These are phyloP conservation scores for Manihot esculenta DNA, from an alignment of 441 rosid species.

Conservation along the genomic window DNA sequence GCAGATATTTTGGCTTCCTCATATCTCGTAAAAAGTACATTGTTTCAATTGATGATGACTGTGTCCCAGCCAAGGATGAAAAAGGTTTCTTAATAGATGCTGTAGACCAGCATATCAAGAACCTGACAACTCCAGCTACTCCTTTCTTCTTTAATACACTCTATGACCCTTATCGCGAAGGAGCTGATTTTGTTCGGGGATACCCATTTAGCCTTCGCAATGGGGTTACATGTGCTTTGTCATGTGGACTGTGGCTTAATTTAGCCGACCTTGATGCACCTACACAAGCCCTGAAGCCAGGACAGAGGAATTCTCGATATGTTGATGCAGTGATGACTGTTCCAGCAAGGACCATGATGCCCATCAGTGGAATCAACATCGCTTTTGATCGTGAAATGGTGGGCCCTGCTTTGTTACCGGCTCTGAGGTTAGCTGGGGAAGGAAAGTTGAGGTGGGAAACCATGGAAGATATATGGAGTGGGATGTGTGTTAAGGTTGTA, in stretches of 20 bases:
- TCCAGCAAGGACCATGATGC: constrained; percentile 62
- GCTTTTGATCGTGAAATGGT: constrained; percentile 73
- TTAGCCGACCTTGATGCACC: constrained; percentile 94
- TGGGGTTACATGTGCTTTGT: constrained; percentile 79
- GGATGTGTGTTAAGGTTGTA: constrained; percentile 83
- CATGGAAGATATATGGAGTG: constrained; percentile 91
- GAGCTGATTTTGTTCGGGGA: constrained; percentile 96
- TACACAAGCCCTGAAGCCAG: constrained; percentile 90
- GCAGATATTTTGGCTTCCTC: constrained; percentile 91
- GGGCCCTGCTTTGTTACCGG: constrained; percentile 86
- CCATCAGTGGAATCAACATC: constrained; percentile 86
- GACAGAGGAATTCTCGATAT: constrained; percentile 59
- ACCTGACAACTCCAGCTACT: constrained; percentile 78
- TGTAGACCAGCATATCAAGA: constrained; percentile 68
- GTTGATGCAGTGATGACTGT: constrained; percentile 91
- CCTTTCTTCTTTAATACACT: constrained; percentile 95
- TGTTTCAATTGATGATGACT: constrained; percentile 82
- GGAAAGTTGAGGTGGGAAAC: constrained; percentile 97
- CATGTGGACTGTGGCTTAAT: constrained; percentile 96
- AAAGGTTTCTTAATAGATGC: constrained; percentile 68
- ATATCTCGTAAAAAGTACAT: constrained; percentile 76
- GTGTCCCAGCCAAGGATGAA: constrained; percentile 74
- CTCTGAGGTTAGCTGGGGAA: constrained; percentile 72
- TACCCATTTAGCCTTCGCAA: constrained; percentile 90
- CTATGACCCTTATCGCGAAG: constrained; percentile 77